These are phyloP conservation scores for Microbotryomycetes sp. DNA, from an alignment of 1,284 basidiomycete species.

Conservation along the genomic window DNA sequence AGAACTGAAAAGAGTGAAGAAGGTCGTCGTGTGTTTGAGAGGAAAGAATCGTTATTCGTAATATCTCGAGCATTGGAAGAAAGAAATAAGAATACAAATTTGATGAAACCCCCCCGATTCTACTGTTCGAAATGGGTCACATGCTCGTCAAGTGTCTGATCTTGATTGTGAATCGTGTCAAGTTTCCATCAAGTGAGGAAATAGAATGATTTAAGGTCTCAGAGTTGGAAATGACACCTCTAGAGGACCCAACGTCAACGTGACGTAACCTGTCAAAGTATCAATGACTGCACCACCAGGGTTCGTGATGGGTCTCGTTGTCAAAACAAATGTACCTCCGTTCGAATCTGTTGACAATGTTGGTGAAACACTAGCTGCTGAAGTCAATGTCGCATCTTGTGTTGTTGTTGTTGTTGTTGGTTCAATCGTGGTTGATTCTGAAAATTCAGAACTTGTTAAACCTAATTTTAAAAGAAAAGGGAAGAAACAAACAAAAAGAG, in stretches of 20 bases:
- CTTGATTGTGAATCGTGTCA: no score
- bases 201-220: neutral
- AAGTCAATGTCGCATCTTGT: neutral
- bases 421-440: neutral
- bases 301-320: conserved; percentile 28
- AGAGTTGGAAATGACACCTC: neutral
- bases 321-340: conserved; percentile 17
- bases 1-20: no score
- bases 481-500: no score
- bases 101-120: no score
- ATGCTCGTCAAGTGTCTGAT: no score
- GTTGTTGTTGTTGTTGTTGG: neutral
- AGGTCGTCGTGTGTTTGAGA: no score
- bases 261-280: conserved; percentile 29
- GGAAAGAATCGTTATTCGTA: no score
- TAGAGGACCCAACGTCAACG: neutral
- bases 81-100: no score
- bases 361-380: neutral
- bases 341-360: conserved; percentile 10
- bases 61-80: no score
- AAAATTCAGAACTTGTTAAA: neutral
- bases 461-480: neutral
- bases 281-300: conserved; percentile 28
- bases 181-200: no score
- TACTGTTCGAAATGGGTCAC: no score